phyloP scores from a whole-genome alignment of 2,329 filamentous ascomycete species.

The Aspergillus sp. region DNA sequence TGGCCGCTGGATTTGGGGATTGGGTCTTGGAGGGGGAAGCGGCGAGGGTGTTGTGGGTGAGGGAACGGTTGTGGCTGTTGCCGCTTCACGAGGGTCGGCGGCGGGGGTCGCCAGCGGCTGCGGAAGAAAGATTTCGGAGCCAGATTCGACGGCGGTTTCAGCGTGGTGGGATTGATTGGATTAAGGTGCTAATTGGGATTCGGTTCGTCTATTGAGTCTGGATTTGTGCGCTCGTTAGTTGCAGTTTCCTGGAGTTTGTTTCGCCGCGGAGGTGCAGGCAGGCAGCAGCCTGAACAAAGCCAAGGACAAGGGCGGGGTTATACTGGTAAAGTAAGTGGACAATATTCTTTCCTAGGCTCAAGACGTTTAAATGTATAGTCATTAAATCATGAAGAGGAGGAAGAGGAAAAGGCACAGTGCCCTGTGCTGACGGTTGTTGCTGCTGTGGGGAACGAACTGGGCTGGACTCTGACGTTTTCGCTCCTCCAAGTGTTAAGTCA shows the following conservation, averaged over 20 bases:
- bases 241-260: not conserved
- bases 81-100: conserved; percentile 17
- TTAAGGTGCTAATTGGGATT: not conserved
- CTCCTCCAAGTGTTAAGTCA: too few species aligned
- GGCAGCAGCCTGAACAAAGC: too few species aligned
- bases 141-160: conserved; percentile 16
- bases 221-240: not conserved
- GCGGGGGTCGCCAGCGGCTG: conserved; percentile 21
- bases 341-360: too few species aligned
- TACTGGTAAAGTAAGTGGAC: too few species aligned
- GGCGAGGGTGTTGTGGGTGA: conserved; percentile 12
- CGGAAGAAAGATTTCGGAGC: conserved; percentile 23
- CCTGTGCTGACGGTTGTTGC: not conserved
- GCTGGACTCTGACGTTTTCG: too few species aligned
- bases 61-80: conserved; percentile 16
- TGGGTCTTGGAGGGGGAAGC: conserved; percentile 18
- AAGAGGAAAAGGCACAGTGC: too few species aligned
- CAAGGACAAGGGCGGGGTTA: too few species aligned
- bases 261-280: not conserved
- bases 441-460: not conserved
- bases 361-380: too few species aligned
- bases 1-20: not conserved
- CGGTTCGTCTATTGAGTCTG: not conserved
- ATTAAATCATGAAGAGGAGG: too few species aligned
- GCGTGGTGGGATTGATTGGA: not conserved